phyloP scores from a whole-genome alignment of 129 eudicot species.

The Dittrichia graveolens region DNA sequence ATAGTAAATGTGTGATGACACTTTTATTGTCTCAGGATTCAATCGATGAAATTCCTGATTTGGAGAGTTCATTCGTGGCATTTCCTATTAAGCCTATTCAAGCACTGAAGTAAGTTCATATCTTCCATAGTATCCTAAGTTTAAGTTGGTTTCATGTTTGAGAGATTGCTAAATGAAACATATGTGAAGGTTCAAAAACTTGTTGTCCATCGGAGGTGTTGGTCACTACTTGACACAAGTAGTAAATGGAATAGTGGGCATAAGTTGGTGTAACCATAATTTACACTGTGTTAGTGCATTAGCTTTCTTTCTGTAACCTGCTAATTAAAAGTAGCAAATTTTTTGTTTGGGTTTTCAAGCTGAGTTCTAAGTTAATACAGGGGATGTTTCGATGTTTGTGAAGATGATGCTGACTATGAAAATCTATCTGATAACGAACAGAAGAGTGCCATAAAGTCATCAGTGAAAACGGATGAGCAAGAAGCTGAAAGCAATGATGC shows the following conservation, averaged over 20 bases:
- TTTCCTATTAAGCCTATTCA: conserved; percentile 93
- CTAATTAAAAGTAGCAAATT: neutral
- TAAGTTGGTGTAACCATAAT: conserved; percentile 2
- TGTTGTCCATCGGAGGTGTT: neutral
- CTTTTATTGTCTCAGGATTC: conserved; percentile 55
- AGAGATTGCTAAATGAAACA: conserved; percentile 10
- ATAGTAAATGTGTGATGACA: conserved; percentile 5
- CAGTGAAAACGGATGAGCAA: conserved; percentile 42
- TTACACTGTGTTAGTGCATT: neutral
- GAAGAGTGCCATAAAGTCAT: conserved; percentile 39
- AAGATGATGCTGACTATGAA: conserved; percentile 58
- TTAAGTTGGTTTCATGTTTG: neutral
- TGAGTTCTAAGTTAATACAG: conserved; percentile 43
- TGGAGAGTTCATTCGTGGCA: conserved; percentile 80
- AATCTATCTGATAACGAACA: conserved; percentile 51
- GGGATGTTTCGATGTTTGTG: conserved; percentile 89
- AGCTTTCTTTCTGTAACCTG: neutral
- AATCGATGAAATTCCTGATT: conserved; percentile 52
- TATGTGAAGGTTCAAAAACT: neutral
- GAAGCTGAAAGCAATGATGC: conserved; percentile 51
- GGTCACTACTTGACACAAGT: neutral
- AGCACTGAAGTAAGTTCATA: conserved; percentile 79
- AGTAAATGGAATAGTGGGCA: neutral
- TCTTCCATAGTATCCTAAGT: conserved; percentile 1
- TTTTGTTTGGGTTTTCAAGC: conserved; percentile 15